These are phyloP conservation scores for Nannochloris sp. DNA, from an alignment of 139 green algal genomes.

Conservation along the genomic window DNA sequence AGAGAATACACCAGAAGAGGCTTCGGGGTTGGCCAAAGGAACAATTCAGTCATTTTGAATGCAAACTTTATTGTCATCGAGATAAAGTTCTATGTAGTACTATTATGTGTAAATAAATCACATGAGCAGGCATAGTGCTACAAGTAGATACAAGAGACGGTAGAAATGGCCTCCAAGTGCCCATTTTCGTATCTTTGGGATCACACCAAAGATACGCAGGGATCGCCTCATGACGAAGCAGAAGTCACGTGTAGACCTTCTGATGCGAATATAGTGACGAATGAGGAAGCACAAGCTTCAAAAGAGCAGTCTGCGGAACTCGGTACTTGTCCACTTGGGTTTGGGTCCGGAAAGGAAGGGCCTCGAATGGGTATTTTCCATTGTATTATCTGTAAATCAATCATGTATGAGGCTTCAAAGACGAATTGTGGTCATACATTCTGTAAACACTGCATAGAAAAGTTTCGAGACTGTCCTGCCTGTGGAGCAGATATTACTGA, in stretches of 20 bases:
- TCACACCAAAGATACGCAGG: background rate
- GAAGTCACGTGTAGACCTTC: background rate
- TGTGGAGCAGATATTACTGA: slow-evolving; percentile 22
- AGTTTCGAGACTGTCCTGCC: slow-evolving; percentile 15
- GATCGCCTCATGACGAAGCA: background rate
- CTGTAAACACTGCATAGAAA: slow-evolving; percentile 17
- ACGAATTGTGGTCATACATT: slow-evolving; percentile 23
- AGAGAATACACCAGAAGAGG: slow-evolving; percentile 41
- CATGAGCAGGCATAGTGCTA: too few relatives aligned
- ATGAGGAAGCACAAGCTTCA: background rate
- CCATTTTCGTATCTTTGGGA: background rate
- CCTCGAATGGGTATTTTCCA: slow-evolving; percentile 17
- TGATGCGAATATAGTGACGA: background rate
- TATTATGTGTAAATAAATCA: too few relatives aligned
- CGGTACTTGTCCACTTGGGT: slow-evolving; percentile 8
- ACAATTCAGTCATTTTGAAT: slow-evolving; percentile 36
- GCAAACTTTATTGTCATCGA: background rate
- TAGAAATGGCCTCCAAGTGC: background rate
- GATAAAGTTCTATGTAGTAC: background rate
- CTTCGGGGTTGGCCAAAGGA: slow-evolving; percentile 33
- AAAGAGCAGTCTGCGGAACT: background rate
- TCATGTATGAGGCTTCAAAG: slow-evolving; percentile 13
- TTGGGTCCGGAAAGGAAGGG: background rate
- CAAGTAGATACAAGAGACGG: background rate
- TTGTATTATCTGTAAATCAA: slow-evolving; percentile 26